Base-by-base conservation (phyloP, 2,329 filamentous ascomycete species). In the Arthrobotrys iridis region DNA sequence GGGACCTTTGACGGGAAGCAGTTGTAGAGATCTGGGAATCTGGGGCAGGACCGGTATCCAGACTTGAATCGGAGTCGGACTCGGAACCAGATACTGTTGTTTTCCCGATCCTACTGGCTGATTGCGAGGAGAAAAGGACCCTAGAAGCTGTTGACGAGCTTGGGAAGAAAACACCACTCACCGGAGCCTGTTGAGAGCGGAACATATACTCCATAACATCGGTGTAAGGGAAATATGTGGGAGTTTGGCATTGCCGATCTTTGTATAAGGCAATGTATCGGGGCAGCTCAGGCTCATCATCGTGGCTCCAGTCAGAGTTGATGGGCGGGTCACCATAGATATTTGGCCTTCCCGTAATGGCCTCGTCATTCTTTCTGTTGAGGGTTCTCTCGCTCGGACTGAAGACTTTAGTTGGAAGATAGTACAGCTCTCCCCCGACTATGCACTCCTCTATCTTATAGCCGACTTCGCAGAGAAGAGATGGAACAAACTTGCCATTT, bases 321-420 rank as follows among this genome's bases (percentile, higher is more conserved):
- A n/a, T 41, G 8, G 45, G 46, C 22, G 30, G 45, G 22, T 64
- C 60, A 8, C 45, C 60, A n/a, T 64, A 64, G 30, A 52, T 1
- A 43, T 64, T 64, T 7, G 20, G 41, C n/a, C 20, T 18, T 37
- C 30, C 30, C 20, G 20, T 22, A 7, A 48, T 18, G 2, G 55
- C 33, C 30, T n/a, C 3, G 3, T 22, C 28, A 1, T 15, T 13
- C 3, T 20, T 1, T 26, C 48, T 55, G 22, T 18, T 43, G 4
- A 57, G 24, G 10, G n/a, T 11, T 18, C 4, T 66, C 0, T 18
- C 4, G n/a, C 15, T 26, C 1, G 35, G 24, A 2, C 5, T 24
- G 26, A 45, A 66, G 15, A 26, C 3, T 22, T 43, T 57, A 1
- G 18, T 22, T 1, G 46, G 62, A 6, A 57, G 26, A 24, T 41